Percentiles rank a stretch among this genome's conserved stretches.
These are phyloP conservation scores for Trametes cinnabarina DNA, from an alignment of 768 basidiomycete genomes.

Conservation along the genomic window DNA sequence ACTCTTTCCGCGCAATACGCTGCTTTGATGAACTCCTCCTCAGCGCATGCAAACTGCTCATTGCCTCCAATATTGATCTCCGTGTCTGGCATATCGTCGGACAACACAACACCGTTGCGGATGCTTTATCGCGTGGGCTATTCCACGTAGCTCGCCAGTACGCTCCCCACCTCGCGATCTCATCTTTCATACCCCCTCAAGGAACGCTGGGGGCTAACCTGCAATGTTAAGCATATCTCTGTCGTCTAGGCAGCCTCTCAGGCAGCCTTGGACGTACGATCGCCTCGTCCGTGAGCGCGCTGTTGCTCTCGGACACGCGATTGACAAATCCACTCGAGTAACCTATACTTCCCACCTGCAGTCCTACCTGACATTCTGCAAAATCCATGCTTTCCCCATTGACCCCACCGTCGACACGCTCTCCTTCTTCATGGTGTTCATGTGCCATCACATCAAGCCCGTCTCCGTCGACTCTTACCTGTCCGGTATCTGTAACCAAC, in stretches of 20 bases:
- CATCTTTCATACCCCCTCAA: constrained; percentile 20
- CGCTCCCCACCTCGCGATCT: too few species aligned
- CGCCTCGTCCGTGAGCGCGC: constrained; percentile 32
- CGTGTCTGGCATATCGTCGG: too few species aligned
- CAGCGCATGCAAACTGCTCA: neutral
- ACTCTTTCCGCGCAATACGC: constrained; percentile 17
- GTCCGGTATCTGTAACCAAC: constrained; percentile 36
- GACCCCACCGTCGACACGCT: constrained; percentile 40
- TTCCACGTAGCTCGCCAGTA: too few species aligned
- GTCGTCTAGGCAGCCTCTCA: constrained; percentile 31
- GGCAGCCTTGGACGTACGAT: constrained; percentile 36
- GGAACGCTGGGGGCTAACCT: constrained; percentile 24
- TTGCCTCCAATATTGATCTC: neutral
- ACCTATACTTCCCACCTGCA: constrained; percentile 36
- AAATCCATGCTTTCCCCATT: constrained; percentile 32
- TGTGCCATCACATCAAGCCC: constrained; percentile 38
- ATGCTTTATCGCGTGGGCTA: too few species aligned
- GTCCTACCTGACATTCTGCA: constrained; percentile 38
- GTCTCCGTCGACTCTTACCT: constrained; percentile 37
- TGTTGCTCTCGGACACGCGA: constrained; percentile 32
- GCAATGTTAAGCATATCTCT: constrained; percentile 17
- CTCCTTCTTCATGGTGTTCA: constrained; percentile 35
- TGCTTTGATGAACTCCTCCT: neutral
- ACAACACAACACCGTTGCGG: too few species aligned
- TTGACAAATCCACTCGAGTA: constrained; percentile 25